phyloP scores from a whole-genome alignment of 352 stramenopile genomes.

The Pythium chondricola region DNA sequence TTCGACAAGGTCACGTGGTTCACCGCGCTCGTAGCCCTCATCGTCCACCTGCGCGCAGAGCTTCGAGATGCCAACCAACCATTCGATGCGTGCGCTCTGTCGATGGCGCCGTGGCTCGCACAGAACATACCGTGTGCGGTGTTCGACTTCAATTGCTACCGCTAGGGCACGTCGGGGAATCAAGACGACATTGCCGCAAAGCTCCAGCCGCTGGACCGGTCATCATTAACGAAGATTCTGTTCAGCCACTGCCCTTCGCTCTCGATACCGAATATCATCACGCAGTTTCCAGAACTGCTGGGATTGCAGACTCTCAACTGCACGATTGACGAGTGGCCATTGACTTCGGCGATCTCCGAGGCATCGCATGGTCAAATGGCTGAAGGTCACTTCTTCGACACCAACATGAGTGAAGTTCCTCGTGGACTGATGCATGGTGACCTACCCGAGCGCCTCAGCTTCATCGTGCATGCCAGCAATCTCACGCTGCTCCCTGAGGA shows the following conservation, averaged over 20 bases:
- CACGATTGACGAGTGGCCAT: constrained; percentile 5
- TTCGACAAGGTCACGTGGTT: no score
- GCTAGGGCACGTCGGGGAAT: no score
- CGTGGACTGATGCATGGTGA: not conserved
- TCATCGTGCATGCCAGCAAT: constrained; percentile 3
- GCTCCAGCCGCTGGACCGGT: constrained; percentile 1
- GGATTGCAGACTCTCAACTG: constrained; percentile 10
- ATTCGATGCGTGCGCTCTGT: no score
- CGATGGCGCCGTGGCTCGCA: no score
- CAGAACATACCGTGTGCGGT: no score
- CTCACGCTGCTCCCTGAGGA: constrained; percentile 2
- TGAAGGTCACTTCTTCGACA: not conserved
- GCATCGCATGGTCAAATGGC: not conserved
- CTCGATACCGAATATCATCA: constrained; percentile 1
- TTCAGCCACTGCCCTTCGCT: constrained; percentile 15
- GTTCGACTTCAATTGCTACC: no score
- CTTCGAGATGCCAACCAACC: no score
- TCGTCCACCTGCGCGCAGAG: no score
- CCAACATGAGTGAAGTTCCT: constrained; percentile 3
- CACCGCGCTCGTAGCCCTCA: no score
- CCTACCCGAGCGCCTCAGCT: not conserved
- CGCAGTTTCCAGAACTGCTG: constrained; percentile 5
- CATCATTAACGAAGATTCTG: not conserved
- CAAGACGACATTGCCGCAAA: not conserved
- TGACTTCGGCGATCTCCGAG: not conserved